These are phyloP conservation scores for Colletotrichum siamense DNA, from an alignment of 2,329 filamentous ascomycete genomes.

Conservation along the genomic window DNA sequence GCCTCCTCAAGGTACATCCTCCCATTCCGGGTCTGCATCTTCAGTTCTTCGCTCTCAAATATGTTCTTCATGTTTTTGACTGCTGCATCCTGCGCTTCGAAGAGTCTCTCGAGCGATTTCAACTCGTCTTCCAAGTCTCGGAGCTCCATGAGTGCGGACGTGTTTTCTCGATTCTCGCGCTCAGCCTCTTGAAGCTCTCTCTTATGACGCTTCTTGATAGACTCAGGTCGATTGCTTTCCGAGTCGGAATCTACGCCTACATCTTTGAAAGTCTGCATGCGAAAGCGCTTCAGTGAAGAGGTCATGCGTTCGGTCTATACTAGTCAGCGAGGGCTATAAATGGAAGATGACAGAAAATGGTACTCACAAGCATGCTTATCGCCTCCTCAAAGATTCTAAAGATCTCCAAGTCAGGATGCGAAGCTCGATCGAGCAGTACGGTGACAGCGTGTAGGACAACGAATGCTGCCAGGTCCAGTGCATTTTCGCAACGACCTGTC, in stretches of 20 bases:
- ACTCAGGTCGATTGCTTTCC: slow-evolving; percentile 42
- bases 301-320: slow-evolving; percentile 66
- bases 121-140: slow-evolving; percentile 71
- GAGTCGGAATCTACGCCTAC: slow-evolving; percentile 41
- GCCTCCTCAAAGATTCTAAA: slow-evolving; percentile 72
- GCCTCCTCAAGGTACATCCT: slow-evolving; percentile 56
- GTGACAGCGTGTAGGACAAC: slow-evolving; percentile 66
- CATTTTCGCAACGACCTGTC: slow-evolving; percentile 66
- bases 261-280: slow-evolving; percentile 56
- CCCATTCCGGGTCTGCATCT: neutral
- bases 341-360: too few species aligned
- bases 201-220: slow-evolving; percentile 48
- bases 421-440: slow-evolving; percentile 63
- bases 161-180: slow-evolving; percentile 65
- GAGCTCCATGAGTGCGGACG: slow-evolving; percentile 66
- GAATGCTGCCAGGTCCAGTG: slow-evolving; percentile 67
- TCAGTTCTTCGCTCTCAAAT: neutral
- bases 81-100: slow-evolving; percentile 60
- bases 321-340: neutral
- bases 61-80: slow-evolving; percentile 36
- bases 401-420: slow-evolving; percentile 66
- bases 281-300: slow-evolving; percentile 65
- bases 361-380: slow-evolving; percentile 63
- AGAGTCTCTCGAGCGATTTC: slow-evolving; percentile 59
- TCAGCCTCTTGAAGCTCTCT: slow-evolving; percentile 47